Evolutionary conservation across 2,329 filamentous ascomycete species (phyloP).

Genomic region (Fulvia fulva): DNA sequence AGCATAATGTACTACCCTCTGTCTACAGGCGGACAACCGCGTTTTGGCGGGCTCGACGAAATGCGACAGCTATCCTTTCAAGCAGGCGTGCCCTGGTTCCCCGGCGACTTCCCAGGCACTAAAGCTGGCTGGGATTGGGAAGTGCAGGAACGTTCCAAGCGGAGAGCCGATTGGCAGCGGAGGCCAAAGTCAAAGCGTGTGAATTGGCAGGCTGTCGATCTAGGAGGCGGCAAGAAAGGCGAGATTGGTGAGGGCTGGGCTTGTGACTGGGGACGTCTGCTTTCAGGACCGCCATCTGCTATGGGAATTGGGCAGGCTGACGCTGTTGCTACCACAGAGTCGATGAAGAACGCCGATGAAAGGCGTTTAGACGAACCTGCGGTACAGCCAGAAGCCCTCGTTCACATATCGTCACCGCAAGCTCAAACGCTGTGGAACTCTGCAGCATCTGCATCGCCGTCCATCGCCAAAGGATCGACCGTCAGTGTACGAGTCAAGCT

Average conservation of each 20-base stretch:
- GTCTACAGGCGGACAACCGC: conserved; percentile 72
- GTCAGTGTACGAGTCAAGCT: conserved; percentile 63
- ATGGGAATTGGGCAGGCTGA: neutral
- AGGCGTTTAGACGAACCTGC: neutral
- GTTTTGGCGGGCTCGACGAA: conserved; percentile 79
- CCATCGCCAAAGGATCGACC: neutral
- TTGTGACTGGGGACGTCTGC: conserved; percentile 76
- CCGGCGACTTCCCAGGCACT: conserved; percentile 77
- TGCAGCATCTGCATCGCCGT: neutral
- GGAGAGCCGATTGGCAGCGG: conserved; percentile 65
- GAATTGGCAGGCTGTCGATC: conserved; percentile 68
- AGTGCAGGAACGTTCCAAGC: conserved; percentile 56
- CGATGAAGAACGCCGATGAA: neutral
- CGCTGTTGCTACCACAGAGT: neutral
- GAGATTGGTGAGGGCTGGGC: conserved; percentile 79
- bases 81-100: conserved; percentile 74
- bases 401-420: conserved; percentile 2
- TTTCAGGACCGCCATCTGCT: conserved; percentile 34
- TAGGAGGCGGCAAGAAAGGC: conserved; percentile 70
- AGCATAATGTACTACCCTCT: conserved; percentile 77
- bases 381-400: neutral
- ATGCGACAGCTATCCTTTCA: conserved; percentile 78
- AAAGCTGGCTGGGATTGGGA: conserved; percentile 77
- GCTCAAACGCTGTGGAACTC: neutral
- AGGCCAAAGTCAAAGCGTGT: conserved; percentile 77